These are phyloP conservation scores for Thymus mandschuricus DNA, from an alignment of 257 asterid genomes.

Conservation along the genomic window DNA sequence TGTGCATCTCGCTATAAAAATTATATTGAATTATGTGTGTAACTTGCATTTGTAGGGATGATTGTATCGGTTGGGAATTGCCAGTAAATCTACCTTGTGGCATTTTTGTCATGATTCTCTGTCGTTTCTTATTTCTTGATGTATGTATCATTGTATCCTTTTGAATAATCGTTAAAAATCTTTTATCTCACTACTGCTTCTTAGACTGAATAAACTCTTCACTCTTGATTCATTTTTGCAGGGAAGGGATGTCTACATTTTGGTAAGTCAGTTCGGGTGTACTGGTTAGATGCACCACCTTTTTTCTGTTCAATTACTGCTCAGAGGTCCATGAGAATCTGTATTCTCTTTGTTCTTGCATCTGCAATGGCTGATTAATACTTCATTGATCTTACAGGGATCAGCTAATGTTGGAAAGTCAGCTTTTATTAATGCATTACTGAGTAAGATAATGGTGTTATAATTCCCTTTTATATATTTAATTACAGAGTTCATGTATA, in stretches of 20 bases:
- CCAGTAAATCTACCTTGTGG: constrained; percentile 17
- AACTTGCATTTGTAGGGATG: constrained; percentile 18
- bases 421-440: constrained; percentile 88
- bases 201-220: constrained; percentile 28
- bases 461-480: constrained; percentile 20
- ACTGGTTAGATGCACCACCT: constrained; percentile 9
- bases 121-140: neutral
- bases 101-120: constrained; percentile 15
- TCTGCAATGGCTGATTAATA: constrained; percentile 16
- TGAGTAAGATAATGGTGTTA: constrained; percentile 63
- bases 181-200: constrained; percentile 21
- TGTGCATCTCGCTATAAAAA: neutral
- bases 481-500: constrained; percentile 5
- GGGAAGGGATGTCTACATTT: constrained; percentile 95
- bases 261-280: constrained; percentile 58
- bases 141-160: neutral
- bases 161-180: neutral
- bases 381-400: constrained; percentile 63
- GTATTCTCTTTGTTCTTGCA: constrained; percentile 4
- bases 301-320: constrained; percentile 12
- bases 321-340: neutral
- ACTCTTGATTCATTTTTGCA: constrained; percentile 48
- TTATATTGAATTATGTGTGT: constrained; percentile 4
- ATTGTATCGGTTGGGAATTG: neutral
- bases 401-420: constrained; percentile 98